Conservation (phyloP, 768 basidiomycete genomes). For the Gymnopilus dilepis region DNA sequence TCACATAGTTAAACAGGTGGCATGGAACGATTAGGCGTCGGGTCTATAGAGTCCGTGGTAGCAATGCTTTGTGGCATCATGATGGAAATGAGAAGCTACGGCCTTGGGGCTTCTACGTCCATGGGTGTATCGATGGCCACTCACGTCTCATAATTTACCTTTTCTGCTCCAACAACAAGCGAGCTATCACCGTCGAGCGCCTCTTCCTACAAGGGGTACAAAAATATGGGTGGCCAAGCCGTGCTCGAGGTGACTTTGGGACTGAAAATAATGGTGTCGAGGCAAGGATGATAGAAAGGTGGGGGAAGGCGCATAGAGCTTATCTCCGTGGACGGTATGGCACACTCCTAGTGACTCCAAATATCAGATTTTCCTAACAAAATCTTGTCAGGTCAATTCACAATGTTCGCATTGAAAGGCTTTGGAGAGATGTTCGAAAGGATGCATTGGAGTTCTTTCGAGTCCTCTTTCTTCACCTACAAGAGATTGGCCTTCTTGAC, state of each 20-base stretch:
- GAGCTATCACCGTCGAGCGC: slow-evolving; percentile 26
- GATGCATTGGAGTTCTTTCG: slow-evolving; percentile 35
- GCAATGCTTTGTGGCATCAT: slow-evolving; percentile 41
- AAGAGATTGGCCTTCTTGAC: slow-evolving; percentile 30
- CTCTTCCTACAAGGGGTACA: slow-evolving; percentile 26
- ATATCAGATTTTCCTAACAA: neutral
- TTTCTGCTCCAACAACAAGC: slow-evolving; percentile 34
- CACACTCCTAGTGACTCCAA: neutral
- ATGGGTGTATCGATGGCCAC: slow-evolving; percentile 40
- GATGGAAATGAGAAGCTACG: slow-evolving; percentile 43
- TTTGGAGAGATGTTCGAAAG: slow-evolving; percentile 26
- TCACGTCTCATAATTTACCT: slow-evolving; percentile 38
- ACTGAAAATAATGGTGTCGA: slow-evolving; percentile 31
- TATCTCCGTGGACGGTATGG: slow-evolving; percentile 29
- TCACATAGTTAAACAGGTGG: slow-evolving; percentile 11
- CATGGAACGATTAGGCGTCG: slow-evolving; percentile 13
- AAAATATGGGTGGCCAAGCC: slow-evolving; percentile 37
- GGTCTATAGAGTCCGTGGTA: slow-evolving; percentile 35
- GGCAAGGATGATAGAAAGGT: too few species aligned
- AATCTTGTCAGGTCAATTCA: slow-evolving; percentile 25
- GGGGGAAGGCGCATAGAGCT: slow-evolving; percentile 10
- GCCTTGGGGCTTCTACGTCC: slow-evolving; percentile 31
- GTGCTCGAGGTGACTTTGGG: slow-evolving; percentile 31
- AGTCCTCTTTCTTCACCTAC: slow-evolving; percentile 32
- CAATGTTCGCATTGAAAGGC: slow-evolving; percentile 19